Percentiles rank a stretch among this genome's conserved stretches.
These are phyloP conservation scores for Santalum album DNA, from an alignment of 164 flowering plant genomes.

Conservation along the genomic window DNA sequence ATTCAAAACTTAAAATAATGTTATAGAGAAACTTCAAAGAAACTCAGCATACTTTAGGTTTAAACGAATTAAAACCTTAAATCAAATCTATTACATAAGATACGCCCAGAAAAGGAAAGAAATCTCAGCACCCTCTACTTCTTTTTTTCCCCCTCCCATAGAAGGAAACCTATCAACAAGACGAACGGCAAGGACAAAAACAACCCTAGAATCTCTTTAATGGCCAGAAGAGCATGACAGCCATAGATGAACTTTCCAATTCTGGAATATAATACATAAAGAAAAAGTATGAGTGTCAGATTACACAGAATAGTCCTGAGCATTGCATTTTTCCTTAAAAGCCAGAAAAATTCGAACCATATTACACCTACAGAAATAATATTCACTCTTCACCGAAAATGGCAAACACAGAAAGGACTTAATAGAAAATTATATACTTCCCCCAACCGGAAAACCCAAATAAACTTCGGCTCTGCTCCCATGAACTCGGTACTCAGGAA, in stretches of 20 bases:
- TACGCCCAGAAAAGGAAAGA: neutral
- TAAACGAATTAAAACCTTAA: neutral
- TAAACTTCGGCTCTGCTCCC: no score
- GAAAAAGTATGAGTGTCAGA: neutral
- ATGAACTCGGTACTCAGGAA: no score
- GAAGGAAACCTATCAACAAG: neutral
- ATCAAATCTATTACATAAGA: neutral
- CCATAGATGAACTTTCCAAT: conserved; percentile 2
- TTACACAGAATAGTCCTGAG: neutral
- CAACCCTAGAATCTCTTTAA: neutral
- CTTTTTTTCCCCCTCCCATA: no score
- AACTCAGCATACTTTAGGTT: neutral
- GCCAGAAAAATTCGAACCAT: neutral
- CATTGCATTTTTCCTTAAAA: neutral
- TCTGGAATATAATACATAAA: conserved; percentile 6
- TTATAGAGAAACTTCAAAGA: no score
- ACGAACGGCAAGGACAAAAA: neutral
- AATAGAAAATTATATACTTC: no score
- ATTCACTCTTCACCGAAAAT: neutral
- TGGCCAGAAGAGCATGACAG: conserved; percentile 2
- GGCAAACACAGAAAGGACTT: no score
- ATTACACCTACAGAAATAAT: neutral
- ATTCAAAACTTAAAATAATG: no score
- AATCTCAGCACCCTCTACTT: neutral
- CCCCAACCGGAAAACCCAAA: no score